These are phyloP conservation scores for Psidium guajava DNA, from an alignment of 345 rosid species.

Conservation along the genomic window DNA sequence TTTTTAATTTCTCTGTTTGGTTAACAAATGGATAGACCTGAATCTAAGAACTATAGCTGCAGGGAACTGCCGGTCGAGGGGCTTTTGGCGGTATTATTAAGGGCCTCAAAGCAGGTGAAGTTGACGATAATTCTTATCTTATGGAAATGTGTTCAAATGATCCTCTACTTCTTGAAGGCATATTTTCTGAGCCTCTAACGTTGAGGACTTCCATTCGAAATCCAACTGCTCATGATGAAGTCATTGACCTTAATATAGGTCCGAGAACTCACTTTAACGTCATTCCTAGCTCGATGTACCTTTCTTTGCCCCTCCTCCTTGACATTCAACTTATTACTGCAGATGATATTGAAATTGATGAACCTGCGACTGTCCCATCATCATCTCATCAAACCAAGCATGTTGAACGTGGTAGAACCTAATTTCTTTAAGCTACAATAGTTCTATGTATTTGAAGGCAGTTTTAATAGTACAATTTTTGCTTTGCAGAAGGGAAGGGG, in stretches of 20 bases:
- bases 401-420: constrained; percentile 31
- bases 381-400: constrained; percentile 22
- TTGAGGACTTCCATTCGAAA: constrained; percentile 21
- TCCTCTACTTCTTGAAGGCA: constrained; percentile 37
- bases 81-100: constrained; percentile 40
- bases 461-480: constrained; percentile 7
- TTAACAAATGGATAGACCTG: background rate
- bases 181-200: constrained; percentile 60
- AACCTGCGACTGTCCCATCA: constrained; percentile 23
- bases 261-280: constrained; percentile 8
- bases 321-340: constrained; percentile 12
- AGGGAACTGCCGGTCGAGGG: constrained; percentile 35
- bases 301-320: background rate
- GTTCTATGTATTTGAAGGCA: background rate
- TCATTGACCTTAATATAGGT: constrained; percentile 66
- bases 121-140: constrained; percentile 23
- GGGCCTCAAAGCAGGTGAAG: constrained; percentile 42
- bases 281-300: background rate
- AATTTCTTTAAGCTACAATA: background rate
- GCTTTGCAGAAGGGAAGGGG: constrained; percentile 30
- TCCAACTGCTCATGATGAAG: constrained; percentile 12
- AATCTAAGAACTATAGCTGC: constrained; percentile 10
- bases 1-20: constrained; percentile 1
- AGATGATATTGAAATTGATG: constrained; percentile 78
- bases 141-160: constrained; percentile 20